Evolutionary conservation across 345 rosid genomes (phyloP), one percentile per base, ranked within the genome.

Genomic region (Gossypium australe): DNA sequence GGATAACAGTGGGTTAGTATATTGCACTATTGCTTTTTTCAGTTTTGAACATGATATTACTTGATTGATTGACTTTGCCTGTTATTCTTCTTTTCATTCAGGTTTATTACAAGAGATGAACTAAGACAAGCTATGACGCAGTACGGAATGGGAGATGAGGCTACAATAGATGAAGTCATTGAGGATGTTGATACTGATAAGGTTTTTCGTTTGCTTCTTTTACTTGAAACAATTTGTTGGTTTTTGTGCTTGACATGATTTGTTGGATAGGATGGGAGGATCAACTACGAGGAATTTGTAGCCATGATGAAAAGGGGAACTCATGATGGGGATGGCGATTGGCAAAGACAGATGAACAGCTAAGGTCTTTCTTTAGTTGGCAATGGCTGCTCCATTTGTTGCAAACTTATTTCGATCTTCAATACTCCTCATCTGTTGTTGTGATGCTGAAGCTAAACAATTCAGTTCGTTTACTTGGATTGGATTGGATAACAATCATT

Each of bases 91-190:
- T 70, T 27, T 45, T 57, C 16, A 14, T 4, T 57, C 69, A 93
- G 98, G 75, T 87, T 79, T 70, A 91, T 95, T 77, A 89, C 99
- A 57, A 89, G 96, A 73, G 99, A 95, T 51, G 99, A 95, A 80
- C 80, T 95, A 17, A 88, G 88, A 80, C 83, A 84, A 2, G 89
- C 94, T 1, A 85, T 95, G 92, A 81, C 86, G 13, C 56, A 87
- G 71, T 85, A 90, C 25, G 88, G 96, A 17, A 87, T 88, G 88
- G 93, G 93, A 48, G 96, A 92, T 75, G 97, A 93, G 59, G 90
- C 87, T 1, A 91, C 88, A 25, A 82, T 90, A 75, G 84, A 87
- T 75, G 93, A 95, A 83, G 82, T 93, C 78, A 77, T 95, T 59
- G 82, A 87, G 29, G 98, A 95, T 81, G 99, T 93, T 29, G 98